Evolutionary conservation across 2,329 filamentous ascomycete genomes (phyloP).

Genomic region (Xylariaceae sp.): DNA sequence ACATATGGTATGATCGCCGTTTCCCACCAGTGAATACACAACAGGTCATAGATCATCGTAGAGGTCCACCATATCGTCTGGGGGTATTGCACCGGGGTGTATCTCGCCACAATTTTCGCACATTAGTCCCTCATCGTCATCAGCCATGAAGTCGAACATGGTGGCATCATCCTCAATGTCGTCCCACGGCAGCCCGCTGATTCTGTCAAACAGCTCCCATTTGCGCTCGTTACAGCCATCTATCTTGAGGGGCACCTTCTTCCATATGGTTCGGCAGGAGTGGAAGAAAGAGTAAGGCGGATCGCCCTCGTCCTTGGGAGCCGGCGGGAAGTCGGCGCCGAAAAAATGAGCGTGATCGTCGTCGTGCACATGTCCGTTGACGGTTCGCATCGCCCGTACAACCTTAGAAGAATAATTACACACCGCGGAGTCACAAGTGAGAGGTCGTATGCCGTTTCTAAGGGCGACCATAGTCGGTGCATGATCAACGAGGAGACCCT

Average conservation of each 20-base stretch:
- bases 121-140: constrained; percentile 27
- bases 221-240: constrained; percentile 44
- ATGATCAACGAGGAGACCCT: constrained; percentile 54
- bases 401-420: constrained; percentile 46
- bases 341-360: constrained; percentile 29
- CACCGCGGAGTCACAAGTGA: constrained; percentile 39
- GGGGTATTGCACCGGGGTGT: constrained; percentile 36
- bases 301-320: constrained; percentile 46
- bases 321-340: constrained; percentile 42
- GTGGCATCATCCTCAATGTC: constrained; percentile 35
- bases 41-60: constrained; percentile 27
- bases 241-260: constrained; percentile 47
- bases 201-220: constrained; percentile 52
- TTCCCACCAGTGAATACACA: neutral
- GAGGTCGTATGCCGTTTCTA: constrained; percentile 42
- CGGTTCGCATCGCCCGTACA: constrained; percentile 44
- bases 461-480: constrained; percentile 47
- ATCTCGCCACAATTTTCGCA: constrained; percentile 38
- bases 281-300: constrained; percentile 44
- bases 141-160: constrained; percentile 31
- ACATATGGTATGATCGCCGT: neutral
- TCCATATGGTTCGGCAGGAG: constrained; percentile 55
- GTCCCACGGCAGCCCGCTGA: constrained; percentile 37
- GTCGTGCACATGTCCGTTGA: constrained; percentile 33
- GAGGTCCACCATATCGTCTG: constrained; percentile 34